These are phyloP conservation scores for Hibiscus trionum DNA, from an alignment of 345 rosid genomes.

Conservation along the genomic window DNA sequence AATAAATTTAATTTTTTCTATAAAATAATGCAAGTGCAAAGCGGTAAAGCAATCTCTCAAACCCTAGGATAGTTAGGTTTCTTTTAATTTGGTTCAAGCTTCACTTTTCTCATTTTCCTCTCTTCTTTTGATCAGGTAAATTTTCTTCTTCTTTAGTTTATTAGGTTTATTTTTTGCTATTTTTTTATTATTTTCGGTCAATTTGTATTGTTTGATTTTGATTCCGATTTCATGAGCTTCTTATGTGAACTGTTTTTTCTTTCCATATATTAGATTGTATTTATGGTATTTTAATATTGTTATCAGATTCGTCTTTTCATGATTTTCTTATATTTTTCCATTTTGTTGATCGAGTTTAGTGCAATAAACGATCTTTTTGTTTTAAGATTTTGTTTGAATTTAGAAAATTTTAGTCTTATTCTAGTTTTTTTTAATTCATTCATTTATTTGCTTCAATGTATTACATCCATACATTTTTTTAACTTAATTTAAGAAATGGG, in stretches of 20 bases:
- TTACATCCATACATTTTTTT: neutral
- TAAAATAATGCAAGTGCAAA: neutral
- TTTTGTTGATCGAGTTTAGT: neutral
- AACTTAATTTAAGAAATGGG: neutral
- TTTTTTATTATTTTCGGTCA: neutral
- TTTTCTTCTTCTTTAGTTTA: neutral
- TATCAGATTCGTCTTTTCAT: neutral
- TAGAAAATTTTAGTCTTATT: neutral
- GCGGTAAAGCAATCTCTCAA: neutral
- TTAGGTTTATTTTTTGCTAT: neutral
- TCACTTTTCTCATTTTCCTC: neutral
- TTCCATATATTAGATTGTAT: neutral
- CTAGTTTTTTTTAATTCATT: neutral
- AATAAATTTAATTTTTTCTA: neutral
- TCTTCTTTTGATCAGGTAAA: neutral
- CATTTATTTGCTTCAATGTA: neutral
- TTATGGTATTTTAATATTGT: neutral
- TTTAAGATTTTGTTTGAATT: neutral
- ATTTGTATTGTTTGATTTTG: neutral
- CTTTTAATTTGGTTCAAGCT: neutral
- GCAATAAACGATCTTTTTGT: neutral
- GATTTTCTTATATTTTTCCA: neutral
- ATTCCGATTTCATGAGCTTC: conserved; percentile 1
- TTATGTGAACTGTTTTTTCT: neutral
- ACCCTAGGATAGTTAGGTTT: conserved; percentile 1